These are phyloP conservation scores for Thoreauomyces humboldtii DNA, from an alignment of 192 early-diverging fungal genomes.

Conservation along the genomic window DNA sequence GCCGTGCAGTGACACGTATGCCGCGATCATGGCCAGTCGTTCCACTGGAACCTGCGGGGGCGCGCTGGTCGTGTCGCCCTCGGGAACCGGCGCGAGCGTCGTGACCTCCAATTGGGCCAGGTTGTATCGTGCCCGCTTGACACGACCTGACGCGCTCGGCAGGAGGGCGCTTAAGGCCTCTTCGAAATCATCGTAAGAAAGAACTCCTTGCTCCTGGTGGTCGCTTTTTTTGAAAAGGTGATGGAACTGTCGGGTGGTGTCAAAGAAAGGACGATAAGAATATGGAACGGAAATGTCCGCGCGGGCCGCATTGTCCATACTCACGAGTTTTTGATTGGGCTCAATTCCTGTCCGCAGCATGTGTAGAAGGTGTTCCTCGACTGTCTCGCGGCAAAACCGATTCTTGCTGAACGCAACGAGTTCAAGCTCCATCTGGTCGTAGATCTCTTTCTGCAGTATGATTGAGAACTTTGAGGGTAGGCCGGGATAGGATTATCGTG, in stretches of 20 bases:
- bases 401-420: constrained; percentile 50
- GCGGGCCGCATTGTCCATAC: background rate
- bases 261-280: background rate
- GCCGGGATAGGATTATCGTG: background rate
- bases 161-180: constrained; percentile 36
- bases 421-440: constrained; percentile 57
- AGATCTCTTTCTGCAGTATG: constrained; percentile 37
- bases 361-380: constrained; percentile 49
- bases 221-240: constrained; percentile 31
- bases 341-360: constrained; percentile 43
- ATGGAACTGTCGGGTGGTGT: background rate
- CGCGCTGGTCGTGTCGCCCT: constrained; percentile 23
- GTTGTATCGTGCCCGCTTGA: constrained; percentile 32
- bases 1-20: constrained; percentile 35
- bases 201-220: constrained; percentile 31
- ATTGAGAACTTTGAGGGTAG: too few relatives aligned
- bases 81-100: too few relatives aligned
- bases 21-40: constrained; percentile 31
- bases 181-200: constrained; percentile 45
- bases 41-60: constrained; percentile 27
- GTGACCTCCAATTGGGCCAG: too few relatives aligned
- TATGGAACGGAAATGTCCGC: too few relatives aligned
- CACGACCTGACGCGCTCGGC: constrained; percentile 24
- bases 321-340: constrained; percentile 47
- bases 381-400: constrained; percentile 32